phyloP scores from a whole-genome alignment of 192 early-diverging fungal genomes.

The Backusella morwellensis region DNA sequence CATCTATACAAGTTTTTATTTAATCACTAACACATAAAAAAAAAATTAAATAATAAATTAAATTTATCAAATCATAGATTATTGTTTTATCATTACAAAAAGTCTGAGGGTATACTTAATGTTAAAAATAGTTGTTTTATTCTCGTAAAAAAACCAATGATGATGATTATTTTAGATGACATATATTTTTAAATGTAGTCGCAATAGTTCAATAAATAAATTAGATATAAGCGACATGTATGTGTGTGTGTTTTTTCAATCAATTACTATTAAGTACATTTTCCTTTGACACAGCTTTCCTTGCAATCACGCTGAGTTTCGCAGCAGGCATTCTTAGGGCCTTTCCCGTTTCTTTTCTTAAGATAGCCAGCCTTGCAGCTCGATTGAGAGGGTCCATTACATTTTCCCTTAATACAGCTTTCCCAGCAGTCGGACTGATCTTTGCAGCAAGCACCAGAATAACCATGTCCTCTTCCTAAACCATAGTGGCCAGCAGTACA shows the following conservation, averaged over 20 bases:
- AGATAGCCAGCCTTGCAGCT: not conserved
- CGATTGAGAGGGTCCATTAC: slow-evolving; percentile 6
- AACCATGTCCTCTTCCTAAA: slow-evolving; percentile 1
- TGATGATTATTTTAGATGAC: not conserved
- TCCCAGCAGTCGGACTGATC: slow-evolving; percentile 9
- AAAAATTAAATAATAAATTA: not conserved
- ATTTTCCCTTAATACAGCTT: not conserved
- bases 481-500: not conserved
- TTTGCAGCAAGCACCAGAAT: not conserved
- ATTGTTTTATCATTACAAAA: no score
- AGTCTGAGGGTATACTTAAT: no score
- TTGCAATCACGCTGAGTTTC: not conserved
- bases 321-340: not conserved
- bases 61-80: not conserved
- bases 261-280: not conserved
- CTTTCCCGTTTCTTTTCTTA: not conserved
- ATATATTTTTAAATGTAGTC: not conserved
- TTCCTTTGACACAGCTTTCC: not conserved
- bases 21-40: not conserved
- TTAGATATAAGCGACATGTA: not conserved
- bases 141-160: not conserved
- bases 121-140: not conserved
- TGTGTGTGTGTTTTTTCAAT: not conserved
- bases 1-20: not conserved
- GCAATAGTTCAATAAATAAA: not conserved